phyloP scores from a whole-genome alignment of 305 asterid genomes.

The Fraxinus baroniana region DNA sequence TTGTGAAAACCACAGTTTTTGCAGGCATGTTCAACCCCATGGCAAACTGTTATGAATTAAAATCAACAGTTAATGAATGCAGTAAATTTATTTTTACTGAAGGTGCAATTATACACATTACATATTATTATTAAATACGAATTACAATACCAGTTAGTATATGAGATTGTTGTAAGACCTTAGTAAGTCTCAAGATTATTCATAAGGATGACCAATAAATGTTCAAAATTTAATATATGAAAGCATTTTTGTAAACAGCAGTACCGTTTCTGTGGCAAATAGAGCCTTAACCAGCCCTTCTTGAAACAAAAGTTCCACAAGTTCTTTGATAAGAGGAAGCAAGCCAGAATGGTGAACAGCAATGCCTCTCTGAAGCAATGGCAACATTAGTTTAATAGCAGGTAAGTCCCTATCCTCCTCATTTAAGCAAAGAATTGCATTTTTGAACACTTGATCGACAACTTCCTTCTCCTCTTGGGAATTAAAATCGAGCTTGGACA shows the following conservation, averaged over 20 bases:
- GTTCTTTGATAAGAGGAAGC: slow-evolving; percentile 94
- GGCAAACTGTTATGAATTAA: slow-evolving; percentile 59
- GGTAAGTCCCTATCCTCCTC: slow-evolving; percentile 94
- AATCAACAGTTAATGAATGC: slow-evolving; percentile 23
- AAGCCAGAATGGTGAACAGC: slow-evolving; percentile 99
- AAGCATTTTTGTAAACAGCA: slow-evolving; percentile 1
- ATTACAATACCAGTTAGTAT: background rate
- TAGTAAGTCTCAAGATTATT: background rate
- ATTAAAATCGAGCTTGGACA: slow-evolving; percentile 95
- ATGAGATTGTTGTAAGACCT: background rate
- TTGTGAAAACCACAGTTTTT: slow-evolving; percentile 93
- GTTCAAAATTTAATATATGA: slow-evolving; percentile 5
- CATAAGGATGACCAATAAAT: background rate
- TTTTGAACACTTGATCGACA: slow-evolving; percentile 83
- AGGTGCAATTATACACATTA: background rate
- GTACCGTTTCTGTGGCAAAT: slow-evolving; percentile 97
- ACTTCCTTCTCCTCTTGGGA: slow-evolving; percentile 76
- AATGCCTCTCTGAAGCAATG: slow-evolving; percentile 94
- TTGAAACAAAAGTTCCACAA: slow-evolving; percentile 96
- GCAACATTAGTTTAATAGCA: slow-evolving; percentile 88
- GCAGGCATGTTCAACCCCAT: slow-evolving; percentile 99
- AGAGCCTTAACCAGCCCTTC: slow-evolving; percentile 99
- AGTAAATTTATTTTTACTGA: background rate
- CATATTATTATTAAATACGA: background rate
- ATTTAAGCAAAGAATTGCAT: slow-evolving; percentile 77